Evolutionary conservation across 2,329 filamentous ascomycete species (phyloP), one percentile per base, ranked within the genome.

Genomic region (Phaeosphaeria sp.): DNA sequence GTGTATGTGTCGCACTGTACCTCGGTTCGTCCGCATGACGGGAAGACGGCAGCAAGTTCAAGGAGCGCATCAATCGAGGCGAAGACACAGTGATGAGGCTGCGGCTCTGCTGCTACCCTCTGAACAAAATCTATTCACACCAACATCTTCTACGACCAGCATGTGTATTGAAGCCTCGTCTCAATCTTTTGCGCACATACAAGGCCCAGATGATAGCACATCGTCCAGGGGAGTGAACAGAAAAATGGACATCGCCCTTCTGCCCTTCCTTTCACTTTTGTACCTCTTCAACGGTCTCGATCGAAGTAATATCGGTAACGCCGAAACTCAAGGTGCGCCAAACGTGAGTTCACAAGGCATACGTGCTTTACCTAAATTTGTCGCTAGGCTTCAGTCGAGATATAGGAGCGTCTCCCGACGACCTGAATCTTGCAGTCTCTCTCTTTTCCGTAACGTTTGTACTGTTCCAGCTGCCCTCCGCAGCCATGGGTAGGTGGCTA

Each of bases 401-500:
- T 36, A 62, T 70, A 27, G 60, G 60, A 17, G 62, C 64, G 11
- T 60, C 61, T 13, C 60, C 66, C 13, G 62, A 67, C 41, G 64
- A 67, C 18, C 61, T 72, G 30, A 72, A 71, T 30, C 51, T 66
- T 2, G 65, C 70, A 11, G 62, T 64, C 1, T 69, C 68, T 20
- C 59, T 72, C 6, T 72, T 71, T 55, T 72, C 67, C 51, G 46
- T 66, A 18, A 67, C 63, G 0, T 71, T 70, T 20, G 66, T 72
- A 5, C 52, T 68, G 21, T 51, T 71, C 5, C 68, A 71, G 47
- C 68, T 65, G 3, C 56, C 57, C 2, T 69, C 66, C 15, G 65
- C 61, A 15, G 63, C 63, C 1, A 30, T 68, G 22, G 66, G 64
- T 18, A 62, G 60, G 56, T 68, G 65, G 60, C 52, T 70, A 2